Evolutionary conservation across 2,329 filamentous ascomycete genomes (phyloP), one percentile per base, ranked within the genome.

Genomic region (Sarocladium kiliense): DNA sequence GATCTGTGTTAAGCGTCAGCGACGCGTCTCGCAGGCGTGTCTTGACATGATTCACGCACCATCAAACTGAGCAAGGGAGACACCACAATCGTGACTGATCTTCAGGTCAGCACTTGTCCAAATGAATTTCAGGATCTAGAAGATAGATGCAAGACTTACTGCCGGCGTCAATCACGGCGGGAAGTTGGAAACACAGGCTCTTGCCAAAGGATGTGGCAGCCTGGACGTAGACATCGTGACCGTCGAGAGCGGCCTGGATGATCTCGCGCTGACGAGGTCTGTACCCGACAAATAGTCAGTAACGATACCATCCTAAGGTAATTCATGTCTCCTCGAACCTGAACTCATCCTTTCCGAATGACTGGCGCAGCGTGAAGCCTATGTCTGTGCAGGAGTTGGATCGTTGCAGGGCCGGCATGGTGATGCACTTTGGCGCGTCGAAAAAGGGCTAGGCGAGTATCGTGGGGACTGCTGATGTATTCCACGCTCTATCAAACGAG

Each of bases 161-260:
- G 60, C 93, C 93, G 68, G 86, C 84, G 64, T 93, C 88, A 56
- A 96, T 86, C 30, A 97, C 85, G 23, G 92, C 92, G 9, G 92
- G 92, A 1, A 97, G 78, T 68, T 97, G 92, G 67, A 93, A 97
- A 73, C 93, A 97, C 54, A 97, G 71, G 65, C 90, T 95, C 71
- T 97, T 97, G 41, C 92, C 93, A 68, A 97, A 97, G 10, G 87
- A 90, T 2, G 89, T 92, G 55, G 89, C 89, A 47, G 93, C 93
- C 71, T 97, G 93, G 1, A 97, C 81, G 66, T 96, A 97, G 42
- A 97, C 88, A 85, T 97, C 93, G 59, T 92, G 80, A 16, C 90
- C 88, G 55, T 88, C 83, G 9, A 97, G 77, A 2, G 89, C 89
- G 7, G 90, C 88, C 56, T 81, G 78, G 55, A 97, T 93, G 56